These are phyloP conservation scores for Scedosporium aurantiacum DNA, from an alignment of 2,329 filamentous ascomycete genomes.

Conservation along the genomic window DNA sequence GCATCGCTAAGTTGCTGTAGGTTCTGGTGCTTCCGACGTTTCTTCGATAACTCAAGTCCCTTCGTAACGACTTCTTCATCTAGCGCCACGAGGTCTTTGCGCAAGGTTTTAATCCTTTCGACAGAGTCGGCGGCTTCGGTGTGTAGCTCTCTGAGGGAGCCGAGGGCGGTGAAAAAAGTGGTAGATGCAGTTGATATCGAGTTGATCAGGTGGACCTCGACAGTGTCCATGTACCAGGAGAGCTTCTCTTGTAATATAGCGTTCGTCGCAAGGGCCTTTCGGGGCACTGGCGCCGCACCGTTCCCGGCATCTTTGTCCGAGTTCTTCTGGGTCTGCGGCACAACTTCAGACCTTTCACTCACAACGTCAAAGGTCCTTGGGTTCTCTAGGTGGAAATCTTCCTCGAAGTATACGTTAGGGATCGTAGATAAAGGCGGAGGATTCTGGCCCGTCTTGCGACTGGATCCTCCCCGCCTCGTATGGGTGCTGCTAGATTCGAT, in stretches of 20 bases:
- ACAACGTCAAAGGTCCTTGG: constrained; percentile 94
- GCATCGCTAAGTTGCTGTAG: constrained; percentile 71
- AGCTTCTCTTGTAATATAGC: constrained; percentile 96
- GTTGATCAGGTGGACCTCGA: constrained; percentile 91
- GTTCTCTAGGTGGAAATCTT: constrained; percentile 90
- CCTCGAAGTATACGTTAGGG: constrained; percentile 85
- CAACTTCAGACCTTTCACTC: constrained; percentile 91
- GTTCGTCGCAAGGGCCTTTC: constrained; percentile 88
- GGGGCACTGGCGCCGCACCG: constrained; percentile 44
- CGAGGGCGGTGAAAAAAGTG: constrained; percentile 90
- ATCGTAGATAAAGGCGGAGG: constrained; percentile 86
- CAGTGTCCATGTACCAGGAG: constrained; percentile 99
- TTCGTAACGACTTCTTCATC: constrained; percentile 80
- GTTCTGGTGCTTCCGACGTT: constrained; percentile 74
- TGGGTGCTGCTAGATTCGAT: constrained; percentile 16
- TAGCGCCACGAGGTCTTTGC: constrained; percentile 67
- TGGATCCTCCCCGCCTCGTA: constrained; percentile 35
- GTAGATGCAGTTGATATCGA: constrained; percentile 93
- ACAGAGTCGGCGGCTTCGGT: constrained; percentile 89
- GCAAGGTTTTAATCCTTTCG: constrained; percentile 66
- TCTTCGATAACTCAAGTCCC: constrained; percentile 75
- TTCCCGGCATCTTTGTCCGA: constrained; percentile 46
- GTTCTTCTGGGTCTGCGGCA: constrained; percentile 41
- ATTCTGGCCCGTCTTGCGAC: constrained; percentile 54
- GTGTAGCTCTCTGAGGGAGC: constrained; percentile 82